phyloP scores from a whole-genome alignment of 441 rosid species.

The Biscutella laevigata region DNA sequence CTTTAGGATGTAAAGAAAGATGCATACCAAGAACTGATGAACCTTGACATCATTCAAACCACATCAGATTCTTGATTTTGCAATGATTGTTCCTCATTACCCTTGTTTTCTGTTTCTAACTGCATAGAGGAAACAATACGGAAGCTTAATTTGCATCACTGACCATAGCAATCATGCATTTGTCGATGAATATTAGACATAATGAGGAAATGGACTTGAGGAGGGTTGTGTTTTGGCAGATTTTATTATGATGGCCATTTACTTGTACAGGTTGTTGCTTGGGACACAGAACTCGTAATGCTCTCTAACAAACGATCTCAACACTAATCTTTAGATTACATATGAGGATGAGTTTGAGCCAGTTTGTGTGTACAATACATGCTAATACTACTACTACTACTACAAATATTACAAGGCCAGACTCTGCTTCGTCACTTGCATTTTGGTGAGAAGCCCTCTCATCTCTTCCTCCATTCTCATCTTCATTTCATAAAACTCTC shows the following conservation, averaged over 20 bases:
- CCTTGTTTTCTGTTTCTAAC: constrained; percentile 43
- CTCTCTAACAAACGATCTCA: neutral
- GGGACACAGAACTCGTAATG: neutral
- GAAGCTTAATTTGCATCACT: constrained; percentile 1
- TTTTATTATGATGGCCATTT: constrained; percentile 19
- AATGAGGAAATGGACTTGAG: constrained; percentile 5
- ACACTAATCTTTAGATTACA: neutral
- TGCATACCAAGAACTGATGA: constrained; percentile 32
- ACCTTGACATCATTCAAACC: constrained; percentile 28
- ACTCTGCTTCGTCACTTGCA: constrained; percentile 77
- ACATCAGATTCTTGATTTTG: constrained; percentile 21
- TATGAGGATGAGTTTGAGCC: too few relatives aligned
- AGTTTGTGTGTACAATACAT: constrained; percentile 10
- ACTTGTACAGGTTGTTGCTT: constrained; percentile 3
- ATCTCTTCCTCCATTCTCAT: constrained; percentile 52
- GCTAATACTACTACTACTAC: neutral
- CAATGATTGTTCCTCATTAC: constrained; percentile 33
- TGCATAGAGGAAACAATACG: constrained; percentile 23
- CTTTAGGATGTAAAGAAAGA: constrained; percentile 13
- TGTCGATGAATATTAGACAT: constrained; percentile 7
- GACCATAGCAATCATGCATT: neutral
- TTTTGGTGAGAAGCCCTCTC: constrained; percentile 63
- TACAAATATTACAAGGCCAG: constrained; percentile 39
- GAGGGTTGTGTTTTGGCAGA: constrained; percentile 23
- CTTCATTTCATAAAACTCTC: constrained; percentile 31